phyloP scores from a whole-genome alignment of 148 eudicot genomes.

The Simmondsia chinensis region DNA sequence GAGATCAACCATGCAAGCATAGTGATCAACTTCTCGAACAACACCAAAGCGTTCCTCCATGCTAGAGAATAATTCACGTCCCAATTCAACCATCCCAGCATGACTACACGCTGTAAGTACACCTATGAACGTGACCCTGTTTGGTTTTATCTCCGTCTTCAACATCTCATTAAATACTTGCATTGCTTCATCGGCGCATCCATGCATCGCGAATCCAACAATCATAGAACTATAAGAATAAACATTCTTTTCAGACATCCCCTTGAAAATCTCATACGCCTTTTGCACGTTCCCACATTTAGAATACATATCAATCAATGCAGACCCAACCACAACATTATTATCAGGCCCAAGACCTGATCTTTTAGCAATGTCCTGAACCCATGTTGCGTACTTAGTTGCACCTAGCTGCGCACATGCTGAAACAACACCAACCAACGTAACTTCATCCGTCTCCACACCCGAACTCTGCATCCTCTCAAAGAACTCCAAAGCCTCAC shows the following conservation, averaged over 20 bases:
- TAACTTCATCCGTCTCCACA: conserved; percentile 34
- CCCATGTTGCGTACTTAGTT: conserved; percentile 24
- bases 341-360: conserved; percentile 29
- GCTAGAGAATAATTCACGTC: conserved; percentile 21
- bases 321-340: conserved; percentile 53
- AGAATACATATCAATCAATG: conserved; percentile 50
- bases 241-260: conserved; percentile 32
- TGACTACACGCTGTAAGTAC: conserved; percentile 55
- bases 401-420: conserved; percentile 63
- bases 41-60: conserved; percentile 43
- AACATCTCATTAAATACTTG: conserved; percentile 44
- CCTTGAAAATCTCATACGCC: conserved; percentile 33
- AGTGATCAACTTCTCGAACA: conserved; percentile 33
- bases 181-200: conserved; percentile 33
- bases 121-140: conserved; percentile 48
- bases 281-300: conserved; percentile 53
- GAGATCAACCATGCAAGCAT: conserved; percentile 58
- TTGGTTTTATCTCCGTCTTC: conserved; percentile 35
- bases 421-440: conserved; percentile 42
- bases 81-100: conserved; percentile 55
- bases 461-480: conserved; percentile 33
- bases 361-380: conserved; percentile 31
- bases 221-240: conserved; percentile 57
- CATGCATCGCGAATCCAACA: conserved; percentile 45
- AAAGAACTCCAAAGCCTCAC: conserved; percentile 37